A percentile compares a stretch with the other conserved stretches of the same genome.
Conservation (phyloP, 164 flowering plant genomes). For the Macadamia integrifolia region DNA sequence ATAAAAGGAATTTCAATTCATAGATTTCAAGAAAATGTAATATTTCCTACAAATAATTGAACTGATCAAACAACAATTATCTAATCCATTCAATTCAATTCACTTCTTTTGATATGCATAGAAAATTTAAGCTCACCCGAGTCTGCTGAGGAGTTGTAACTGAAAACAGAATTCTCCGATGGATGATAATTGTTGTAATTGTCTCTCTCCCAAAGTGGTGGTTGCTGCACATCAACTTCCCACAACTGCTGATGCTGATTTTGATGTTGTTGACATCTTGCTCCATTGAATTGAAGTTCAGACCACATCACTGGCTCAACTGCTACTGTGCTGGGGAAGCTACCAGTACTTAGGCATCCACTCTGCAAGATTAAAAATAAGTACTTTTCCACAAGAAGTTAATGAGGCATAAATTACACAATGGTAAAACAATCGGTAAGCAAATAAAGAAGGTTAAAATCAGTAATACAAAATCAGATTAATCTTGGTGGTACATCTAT, state of each 20-base stretch:
- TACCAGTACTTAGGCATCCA: constrained; percentile 41
- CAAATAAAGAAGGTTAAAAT: neutral
- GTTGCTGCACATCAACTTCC: constrained; percentile 38
- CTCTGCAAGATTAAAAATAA: constrained; percentile 24
- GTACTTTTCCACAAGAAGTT: too few relatives aligned
- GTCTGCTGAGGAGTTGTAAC: constrained; percentile 49
- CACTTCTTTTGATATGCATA: neutral
- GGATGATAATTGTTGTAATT: constrained; percentile 36
- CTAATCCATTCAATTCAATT: too few relatives aligned
- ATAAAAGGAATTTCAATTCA: neutral
- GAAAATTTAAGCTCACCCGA: constrained; percentile 38
- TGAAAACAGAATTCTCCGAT: constrained; percentile 49
- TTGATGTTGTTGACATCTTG: constrained; percentile 25
- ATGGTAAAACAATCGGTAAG: neutral
- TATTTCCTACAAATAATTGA: too few relatives aligned
- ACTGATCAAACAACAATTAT: too few relatives aligned
- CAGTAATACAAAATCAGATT: neutral
- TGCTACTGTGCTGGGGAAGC: constrained; percentile 33
- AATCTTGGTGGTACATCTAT: neutral
- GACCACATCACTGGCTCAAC: constrained; percentile 43
- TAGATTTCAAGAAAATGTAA: neutral
- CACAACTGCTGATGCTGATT: constrained; percentile 38
- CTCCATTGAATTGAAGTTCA: constrained; percentile 34
- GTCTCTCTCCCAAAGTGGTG: constrained; percentile 44
- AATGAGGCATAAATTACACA: neutral